Evolutionary conservation across 2,329 filamentous ascomycete species (phyloP).

Genomic region (Ascochyta fabae): DNA sequence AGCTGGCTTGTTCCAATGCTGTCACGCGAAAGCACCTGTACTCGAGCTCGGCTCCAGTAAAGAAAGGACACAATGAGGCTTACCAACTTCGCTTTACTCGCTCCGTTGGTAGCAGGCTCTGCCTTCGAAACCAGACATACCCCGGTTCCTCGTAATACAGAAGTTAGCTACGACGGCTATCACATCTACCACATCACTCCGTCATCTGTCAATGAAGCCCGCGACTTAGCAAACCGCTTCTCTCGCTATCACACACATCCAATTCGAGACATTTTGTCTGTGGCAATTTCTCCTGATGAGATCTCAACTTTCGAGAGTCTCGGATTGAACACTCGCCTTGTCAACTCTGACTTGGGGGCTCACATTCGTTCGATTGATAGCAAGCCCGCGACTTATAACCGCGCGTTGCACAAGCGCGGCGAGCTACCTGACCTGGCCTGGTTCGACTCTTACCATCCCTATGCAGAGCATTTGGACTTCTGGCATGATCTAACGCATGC

Average conservation of each 20-base stretch:
- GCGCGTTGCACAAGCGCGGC: slow-evolving; percentile 26
- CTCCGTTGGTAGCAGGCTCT: slow-evolving; percentile 22
- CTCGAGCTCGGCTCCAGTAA: not conserved
- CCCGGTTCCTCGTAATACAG: slow-evolving; percentile 1
- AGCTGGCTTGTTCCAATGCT: not conserved
- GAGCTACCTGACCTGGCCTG: slow-evolving; percentile 52
- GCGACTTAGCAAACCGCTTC: slow-evolving; percentile 20
- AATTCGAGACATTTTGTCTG: slow-evolving; percentile 27
- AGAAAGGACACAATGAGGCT: slow-evolving; percentile 17
- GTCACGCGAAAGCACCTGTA: not conserved
- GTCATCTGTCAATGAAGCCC: slow-evolving; percentile 24
- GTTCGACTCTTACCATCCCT: slow-evolving; percentile 43
- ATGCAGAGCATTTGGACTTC: slow-evolving; percentile 39
- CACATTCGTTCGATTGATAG: slow-evolving; percentile 45
- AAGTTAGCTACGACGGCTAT: slow-evolving; percentile 27
- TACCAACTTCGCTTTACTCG: slow-evolving; percentile 13
- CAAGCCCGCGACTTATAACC: slow-evolving; percentile 20
- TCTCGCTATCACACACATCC: slow-evolving; percentile 29
- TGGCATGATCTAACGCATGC: slow-evolving; percentile 38
- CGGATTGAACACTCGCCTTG: slow-evolving; percentile 45
- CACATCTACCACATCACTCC: slow-evolving; percentile 29
- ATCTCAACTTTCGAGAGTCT: slow-evolving; percentile 48
- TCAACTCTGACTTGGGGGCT: slow-evolving; percentile 55
- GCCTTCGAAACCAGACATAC: slow-evolving; percentile 7
- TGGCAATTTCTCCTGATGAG: slow-evolving; percentile 51